These are phyloP conservation scores for Hyphopichia buzzinii DNA, from an alignment of 1,139 yeast genomes.

Conservation along the genomic window DNA sequence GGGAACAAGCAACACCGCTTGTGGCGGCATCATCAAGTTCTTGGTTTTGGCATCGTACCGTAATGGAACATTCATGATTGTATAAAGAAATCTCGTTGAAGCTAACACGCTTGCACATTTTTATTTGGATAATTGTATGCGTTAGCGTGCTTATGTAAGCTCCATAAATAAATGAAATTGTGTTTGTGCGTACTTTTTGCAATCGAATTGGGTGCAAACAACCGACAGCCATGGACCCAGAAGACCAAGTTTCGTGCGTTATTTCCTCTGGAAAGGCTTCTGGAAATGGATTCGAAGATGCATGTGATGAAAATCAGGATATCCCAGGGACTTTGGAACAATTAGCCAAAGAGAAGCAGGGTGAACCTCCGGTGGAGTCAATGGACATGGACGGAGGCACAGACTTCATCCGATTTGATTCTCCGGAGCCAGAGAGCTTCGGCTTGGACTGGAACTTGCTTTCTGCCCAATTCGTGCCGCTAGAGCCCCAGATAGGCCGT, in stretches of 20 bases:
- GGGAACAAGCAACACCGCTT: conserved; percentile 21
- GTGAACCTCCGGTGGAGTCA: no score
- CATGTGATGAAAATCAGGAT: no score
- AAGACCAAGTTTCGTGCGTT: background rate
- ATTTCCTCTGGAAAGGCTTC: background rate
- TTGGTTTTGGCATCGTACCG: conserved; percentile 30
- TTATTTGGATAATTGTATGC: no score
- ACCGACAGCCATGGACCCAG: background rate
- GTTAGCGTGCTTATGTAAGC: no score
- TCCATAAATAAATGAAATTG: background rate
- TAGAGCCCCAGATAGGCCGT: background rate
- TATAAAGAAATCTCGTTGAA: no score
- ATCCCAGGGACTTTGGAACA: no score
- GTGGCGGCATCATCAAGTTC: conserved; percentile 24
- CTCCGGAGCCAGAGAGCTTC: background rate
- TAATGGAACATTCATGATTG: conserved; percentile 20
- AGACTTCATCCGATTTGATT: background rate
- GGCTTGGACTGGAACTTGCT: background rate
- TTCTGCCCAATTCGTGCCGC: background rate
- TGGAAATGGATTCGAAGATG: no score
- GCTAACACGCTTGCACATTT: background rate
- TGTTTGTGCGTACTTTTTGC: background rate
- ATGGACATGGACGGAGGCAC: no score
- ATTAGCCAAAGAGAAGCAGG: no score
- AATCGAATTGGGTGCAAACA: background rate